Evolutionary conservation across 306 rosid genomes (phyloP), one percentile per base, ranked within the genome.

Genomic region (Medicago arabica): DNA sequence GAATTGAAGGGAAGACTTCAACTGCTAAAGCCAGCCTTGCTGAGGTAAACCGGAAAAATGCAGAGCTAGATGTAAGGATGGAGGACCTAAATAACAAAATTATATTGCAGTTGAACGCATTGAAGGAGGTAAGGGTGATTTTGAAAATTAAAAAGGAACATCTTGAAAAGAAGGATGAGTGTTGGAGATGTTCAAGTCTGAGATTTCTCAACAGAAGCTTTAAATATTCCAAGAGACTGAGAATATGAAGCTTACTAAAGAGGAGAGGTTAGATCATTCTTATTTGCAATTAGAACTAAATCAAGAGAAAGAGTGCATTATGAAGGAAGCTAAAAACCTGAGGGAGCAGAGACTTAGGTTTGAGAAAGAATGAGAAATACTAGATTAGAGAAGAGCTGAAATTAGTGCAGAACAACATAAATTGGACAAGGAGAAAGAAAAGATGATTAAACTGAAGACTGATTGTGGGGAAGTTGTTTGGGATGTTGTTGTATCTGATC

Each of bases 281-380:
- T 88, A 69, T 73, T 82, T 95, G 80, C 97, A 81, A 67, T 82
- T 80, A 36, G 91, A 90, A 63, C 80, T 95, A 86, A 87, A 85
- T 69, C 96, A 83, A 65, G 99, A 92, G 84, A 89, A 88, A 62
- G 90, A 85, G 78, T 69, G 75, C 21, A 77, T 85, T 69, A 44
- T 49, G 70, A 81, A 84, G 72, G 96, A 95, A 89, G 75, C 86
- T 81, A 88, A 85, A 70, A 91, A 84, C 81, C 69, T 92, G 74
- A 90, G 77, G 87, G 92, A 85, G 78, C 93, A 92, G 71, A 87
- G 93, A 79, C 81, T 86, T 62, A 92, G 81, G 67, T 95, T 92
- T 75, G 97, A 90, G 85, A 89, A 85, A 85, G 97, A 95, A 79
- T 89, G 97, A 93, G 97, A 89, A 73, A 88, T 75, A 39, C 77